These are phyloP conservation scores for Pythium dissimile DNA, from an alignment of 352 stramenopile genomes.

Conservation along the genomic window DNA sequence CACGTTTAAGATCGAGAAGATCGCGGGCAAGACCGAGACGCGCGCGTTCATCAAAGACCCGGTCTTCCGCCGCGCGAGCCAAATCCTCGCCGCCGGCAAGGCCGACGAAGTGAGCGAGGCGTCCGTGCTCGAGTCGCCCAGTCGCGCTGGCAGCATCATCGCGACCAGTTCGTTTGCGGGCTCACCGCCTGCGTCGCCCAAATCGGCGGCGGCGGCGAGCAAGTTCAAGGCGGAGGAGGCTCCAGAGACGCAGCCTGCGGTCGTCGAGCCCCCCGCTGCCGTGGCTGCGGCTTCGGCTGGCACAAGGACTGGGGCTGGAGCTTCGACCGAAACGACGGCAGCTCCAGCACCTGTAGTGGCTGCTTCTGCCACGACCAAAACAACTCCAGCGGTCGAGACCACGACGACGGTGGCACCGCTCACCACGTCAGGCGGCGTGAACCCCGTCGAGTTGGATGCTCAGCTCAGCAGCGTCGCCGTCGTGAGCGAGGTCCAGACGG, in stretches of 20 bases:
- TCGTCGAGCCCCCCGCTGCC: too few relatives aligned
- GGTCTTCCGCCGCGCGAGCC: constrained; percentile 41
- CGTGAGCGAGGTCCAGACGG: neutral
- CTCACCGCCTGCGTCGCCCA: constrained; percentile 2
- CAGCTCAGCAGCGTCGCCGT: neutral
- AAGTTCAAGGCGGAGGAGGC: neutral
- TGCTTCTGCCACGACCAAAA: too few relatives aligned
- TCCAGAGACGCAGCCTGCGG: constrained; percentile 19
- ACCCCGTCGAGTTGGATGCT: constrained; percentile 2
- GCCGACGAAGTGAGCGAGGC: constrained; percentile 48
- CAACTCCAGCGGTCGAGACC: neutral
- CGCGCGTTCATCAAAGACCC: constrained; percentile 48
- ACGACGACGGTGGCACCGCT: neutral
- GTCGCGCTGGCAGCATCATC: constrained; percentile 35
- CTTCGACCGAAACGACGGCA: neutral
- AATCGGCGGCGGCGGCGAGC: neutral
- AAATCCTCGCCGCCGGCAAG: constrained; percentile 39
- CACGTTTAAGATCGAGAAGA: constrained; percentile 36
- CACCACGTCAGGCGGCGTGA: neutral
- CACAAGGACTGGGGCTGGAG: too few relatives aligned
- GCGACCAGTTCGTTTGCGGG: constrained; percentile 2
- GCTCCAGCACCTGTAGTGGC: too few relatives aligned
- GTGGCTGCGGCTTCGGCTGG: too few relatives aligned
- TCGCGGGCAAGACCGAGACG: constrained; percentile 23
- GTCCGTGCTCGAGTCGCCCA: constrained; percentile 45